Evolutionary conservation across 1,139 yeast species (phyloP).

Genomic region (Yamadazyma atmosphaerica): DNA sequence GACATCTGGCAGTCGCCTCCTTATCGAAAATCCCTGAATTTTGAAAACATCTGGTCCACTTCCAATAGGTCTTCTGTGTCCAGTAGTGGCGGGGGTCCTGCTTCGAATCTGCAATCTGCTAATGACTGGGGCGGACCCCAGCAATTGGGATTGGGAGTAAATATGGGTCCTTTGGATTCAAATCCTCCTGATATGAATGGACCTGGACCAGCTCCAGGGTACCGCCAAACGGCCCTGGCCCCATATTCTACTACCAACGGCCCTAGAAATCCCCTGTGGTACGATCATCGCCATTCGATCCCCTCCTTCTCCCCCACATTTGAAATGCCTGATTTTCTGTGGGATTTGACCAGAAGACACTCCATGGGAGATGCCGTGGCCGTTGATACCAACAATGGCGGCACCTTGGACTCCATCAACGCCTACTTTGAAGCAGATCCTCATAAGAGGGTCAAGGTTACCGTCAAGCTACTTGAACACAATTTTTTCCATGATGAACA

Average conservation of each 20-base stretch:
- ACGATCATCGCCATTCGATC: conserved; percentile 4
- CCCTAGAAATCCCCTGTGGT: not conserved
- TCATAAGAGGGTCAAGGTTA: conserved; percentile 44
- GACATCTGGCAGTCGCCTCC: conserved; percentile 3
- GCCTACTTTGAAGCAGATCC: conserved; percentile 41
- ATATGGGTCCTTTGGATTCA: not conserved
- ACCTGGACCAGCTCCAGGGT: not conserved
- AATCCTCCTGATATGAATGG: not conserved
- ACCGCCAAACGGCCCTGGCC: no score
- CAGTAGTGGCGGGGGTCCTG: conserved; percentile 6
- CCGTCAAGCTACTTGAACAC: conserved; percentile 23
- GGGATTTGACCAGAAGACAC: conserved; percentile 12
- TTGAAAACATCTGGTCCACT: conserved; percentile 15
- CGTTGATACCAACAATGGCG: conserved; percentile 1
- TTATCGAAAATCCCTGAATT: conserved; percentile 13
- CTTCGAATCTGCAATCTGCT: not conserved
- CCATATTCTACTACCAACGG: no score
- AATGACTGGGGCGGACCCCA: no score
- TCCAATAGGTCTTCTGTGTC: conserved; percentile 10
- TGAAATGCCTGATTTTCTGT: conserved; percentile 4
- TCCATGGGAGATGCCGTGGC: conserved; percentile 9
- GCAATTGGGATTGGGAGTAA: no score
- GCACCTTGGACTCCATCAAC: conserved; percentile 24
- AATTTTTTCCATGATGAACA: conserved; percentile 27
- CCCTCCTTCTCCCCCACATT: conserved; percentile 6